Base-by-base conservation (phyloP, 1,284 basidiomycete species). In the Crocinoboletus sp. region DNA sequence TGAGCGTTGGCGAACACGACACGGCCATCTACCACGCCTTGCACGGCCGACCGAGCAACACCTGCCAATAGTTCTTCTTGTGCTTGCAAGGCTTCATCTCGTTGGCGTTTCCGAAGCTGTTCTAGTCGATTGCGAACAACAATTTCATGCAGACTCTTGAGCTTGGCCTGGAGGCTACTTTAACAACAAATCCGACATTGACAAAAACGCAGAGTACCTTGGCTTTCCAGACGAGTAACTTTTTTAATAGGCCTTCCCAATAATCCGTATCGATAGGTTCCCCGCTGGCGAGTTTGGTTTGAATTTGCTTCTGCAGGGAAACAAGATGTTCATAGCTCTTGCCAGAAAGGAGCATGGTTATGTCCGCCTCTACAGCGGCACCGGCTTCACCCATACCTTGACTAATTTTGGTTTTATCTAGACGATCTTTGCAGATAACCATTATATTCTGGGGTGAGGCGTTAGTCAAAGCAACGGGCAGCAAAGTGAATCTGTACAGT, bases 211-310 rank as follows among this genome's bases (percentile, higher is more conserved):
- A 35, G 31, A 25, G 31, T 56, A 90, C 91, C 71, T 96, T 96
- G n/a, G 96, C 89, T 67, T 97, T 97, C 86, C 92, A 96, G 1
- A 99, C 94, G n/a, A 96, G 73, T 31, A 99, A 70, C 62, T 91
- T 94, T 65, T 91, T 89, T 48, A 99, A 67, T 6, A 99, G 70
- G 29, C 83, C 76, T 66, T 98, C 95, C 96, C 96, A 99, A 63
- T 99, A 99, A 64, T 99, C 96, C 11, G 85, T 88, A 65, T 99
- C 96, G 30, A 99, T 80, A 1, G 94, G 93, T 66, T 98, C 94
- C 24, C 92, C 91, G 48, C 91, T 92, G 0, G 78, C 74, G 1
- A 99, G 77, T 67, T 99, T 99, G 40, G 76, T 76, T 57, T 93
- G 89, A 12, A 99, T 86, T 57, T 86, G 85, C 46, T 80, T 76